Base-by-base conservation (phyloP, 1,284 basidiomycete species). In the Entoloma clypeatum region DNA sequence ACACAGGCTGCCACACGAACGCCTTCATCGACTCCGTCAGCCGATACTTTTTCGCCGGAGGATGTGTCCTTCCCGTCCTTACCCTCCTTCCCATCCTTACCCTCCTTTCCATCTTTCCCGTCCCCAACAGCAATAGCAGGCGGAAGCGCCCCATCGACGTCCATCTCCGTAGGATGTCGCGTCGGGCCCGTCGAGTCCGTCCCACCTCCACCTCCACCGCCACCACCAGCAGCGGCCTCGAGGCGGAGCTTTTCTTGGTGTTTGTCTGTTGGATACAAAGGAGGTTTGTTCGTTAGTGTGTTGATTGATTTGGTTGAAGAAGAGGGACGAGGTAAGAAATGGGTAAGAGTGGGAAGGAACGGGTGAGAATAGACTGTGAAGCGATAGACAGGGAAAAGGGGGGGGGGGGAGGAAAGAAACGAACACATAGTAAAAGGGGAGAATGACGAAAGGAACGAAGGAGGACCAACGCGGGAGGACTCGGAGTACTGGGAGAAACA, bases 11-110 rank as follows among this genome's bases (percentile, higher is more conserved):
- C 86, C 86, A 90, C 49, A 88, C 76, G 36, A 78, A 74, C 21
- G 60, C 63, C 69, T 86, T 85, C 81, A 90, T 87, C 50, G 63
- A 60, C 47, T 90, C 86, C 36, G 81, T 86, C 64, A 89, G 62
- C 10, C 81, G 65, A 53, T 81, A 89, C 59, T 78, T 78, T 65
- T 84, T 81, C 46, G 68, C 66, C 0, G 86, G 86, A 36, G 81
- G 77, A 33, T 85, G 76, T 65, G 3, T 54, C 49, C 19, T 56
- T 55, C 3, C 39, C 57, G 7, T 52, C 60, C 17, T 57, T 54
- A 27, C 51, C 58, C 34, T 54, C 53, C 17, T 53, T 53, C 13
- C 49, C 43, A 13, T 64, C 70, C 43, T 46, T 42, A 18, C 43
- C 48, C 29, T 44, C 44, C 10, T 55, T 52, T 54, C 58, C 26